A percentile compares a stretch with the other conserved stretches of the same genome.
Evolutionary conservation across 75 land plant genomes (phyloP).

Genomic region (Selaginella tamariscina): DNA sequence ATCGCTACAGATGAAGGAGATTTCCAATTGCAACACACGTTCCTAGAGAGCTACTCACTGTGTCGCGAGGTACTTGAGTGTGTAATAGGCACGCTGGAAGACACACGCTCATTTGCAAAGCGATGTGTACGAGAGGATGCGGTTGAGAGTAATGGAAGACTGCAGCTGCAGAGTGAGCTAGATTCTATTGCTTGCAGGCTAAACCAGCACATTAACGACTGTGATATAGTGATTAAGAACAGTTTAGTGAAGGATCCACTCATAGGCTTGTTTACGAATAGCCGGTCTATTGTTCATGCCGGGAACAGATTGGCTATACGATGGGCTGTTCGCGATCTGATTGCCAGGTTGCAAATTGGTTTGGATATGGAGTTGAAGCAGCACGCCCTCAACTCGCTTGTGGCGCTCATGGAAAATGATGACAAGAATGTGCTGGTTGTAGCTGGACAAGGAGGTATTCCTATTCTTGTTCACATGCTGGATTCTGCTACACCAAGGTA

Average conservation of each 20-base stretch:
- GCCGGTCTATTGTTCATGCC: not conserved
- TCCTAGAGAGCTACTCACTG: not conserved
- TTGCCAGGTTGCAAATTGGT: not conserved
- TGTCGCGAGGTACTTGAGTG: not conserved
- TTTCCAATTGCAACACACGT: not conserved
- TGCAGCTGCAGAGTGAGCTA: constrained; percentile 2
- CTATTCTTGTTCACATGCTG: not conserved
- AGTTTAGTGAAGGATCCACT: not conserved
- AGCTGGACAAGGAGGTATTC: constrained; percentile 4
- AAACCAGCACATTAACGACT: constrained; percentile 5
- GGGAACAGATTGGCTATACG: not conserved
- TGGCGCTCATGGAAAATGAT: not conserved
- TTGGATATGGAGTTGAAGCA: not conserved
- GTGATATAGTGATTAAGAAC: not conserved
- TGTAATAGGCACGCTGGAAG: not conserved
- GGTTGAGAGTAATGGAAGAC: not conserved
- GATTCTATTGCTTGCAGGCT: not conserved
- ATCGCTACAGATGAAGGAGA: not conserved
- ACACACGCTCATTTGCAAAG: not conserved
- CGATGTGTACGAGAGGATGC: not conserved
- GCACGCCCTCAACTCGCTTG: not conserved
- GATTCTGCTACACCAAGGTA: not conserved
- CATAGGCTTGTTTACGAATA: not conserved
- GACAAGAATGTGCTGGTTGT: constrained; percentile 4
- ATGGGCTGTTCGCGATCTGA: not conserved